phyloP scores from a whole-genome alignment of 2,329 filamentous ascomycete species.

The Aspergillus luchuensis region DNA sequence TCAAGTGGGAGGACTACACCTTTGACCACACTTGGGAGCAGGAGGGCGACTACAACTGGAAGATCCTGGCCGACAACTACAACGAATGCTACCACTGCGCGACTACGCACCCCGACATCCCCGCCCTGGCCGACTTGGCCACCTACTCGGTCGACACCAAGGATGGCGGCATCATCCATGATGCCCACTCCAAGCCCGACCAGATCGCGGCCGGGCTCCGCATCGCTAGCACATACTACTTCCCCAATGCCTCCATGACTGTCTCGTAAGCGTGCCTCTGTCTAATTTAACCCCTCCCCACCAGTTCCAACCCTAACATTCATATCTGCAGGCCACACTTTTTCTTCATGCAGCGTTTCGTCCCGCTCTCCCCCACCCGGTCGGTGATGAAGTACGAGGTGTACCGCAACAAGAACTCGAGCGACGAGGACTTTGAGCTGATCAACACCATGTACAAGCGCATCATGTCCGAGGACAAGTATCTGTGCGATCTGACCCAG shows the following conservation, averaged over 20 bases:
- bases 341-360: conserved; percentile 65
- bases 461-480: conserved; percentile 66
- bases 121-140: conserved; percentile 54
- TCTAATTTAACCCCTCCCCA: too few species aligned
- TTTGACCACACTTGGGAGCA: conserved; percentile 62
- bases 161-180: conserved; percentile 54
- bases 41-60: conserved; percentile 62
- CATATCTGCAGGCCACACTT: conserved; percentile 50
- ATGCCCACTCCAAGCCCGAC: conserved; percentile 47
- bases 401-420: conserved; percentile 62
- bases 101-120: conserved; percentile 26
- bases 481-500: conserved; percentile 60
- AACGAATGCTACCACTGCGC: conserved; percentile 49
- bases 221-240: conserved; percentile 37
- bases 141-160: conserved; percentile 56
- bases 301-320: neutral
- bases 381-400: conserved; percentile 64
- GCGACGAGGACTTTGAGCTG: conserved; percentile 58
- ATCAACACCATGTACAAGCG: conserved; percentile 64
- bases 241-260: conserved; percentile 38
- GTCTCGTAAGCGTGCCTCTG: conserved; percentile 30
- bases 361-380: conserved; percentile 55
- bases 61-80: conserved; percentile 64
- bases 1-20: conserved; percentile 56
- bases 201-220: conserved; percentile 51